Conservation (phyloP, 139 green algal species). For the Coelastrella sp. region DNA sequence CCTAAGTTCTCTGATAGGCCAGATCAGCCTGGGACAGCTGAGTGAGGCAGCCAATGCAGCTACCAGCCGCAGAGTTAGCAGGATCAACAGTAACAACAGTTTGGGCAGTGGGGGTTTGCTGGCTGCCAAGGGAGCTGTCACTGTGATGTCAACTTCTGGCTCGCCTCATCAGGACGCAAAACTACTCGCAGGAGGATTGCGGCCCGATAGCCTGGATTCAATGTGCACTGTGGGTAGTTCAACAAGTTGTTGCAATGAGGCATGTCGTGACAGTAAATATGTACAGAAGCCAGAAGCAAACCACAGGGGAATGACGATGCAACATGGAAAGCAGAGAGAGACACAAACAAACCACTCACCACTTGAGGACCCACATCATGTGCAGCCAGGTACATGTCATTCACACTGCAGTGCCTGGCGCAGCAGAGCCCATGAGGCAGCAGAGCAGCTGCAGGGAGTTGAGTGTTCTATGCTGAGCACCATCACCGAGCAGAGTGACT, state of each 20-base stretch:
- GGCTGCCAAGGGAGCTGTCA: background rate
- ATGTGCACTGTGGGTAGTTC: too few species aligned
- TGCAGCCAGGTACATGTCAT: conserved; percentile 9
- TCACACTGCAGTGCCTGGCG: background rate
- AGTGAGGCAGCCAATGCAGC: background rate
- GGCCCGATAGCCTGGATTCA: too few species aligned
- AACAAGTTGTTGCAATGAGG: too few species aligned
- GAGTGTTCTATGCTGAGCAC: background rate
- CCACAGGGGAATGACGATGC: too few species aligned
- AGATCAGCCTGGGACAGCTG: background rate
- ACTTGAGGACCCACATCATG: too few species aligned
- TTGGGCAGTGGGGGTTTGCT: background rate
- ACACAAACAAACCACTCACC: too few species aligned
- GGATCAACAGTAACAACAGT: conserved; percentile 17
- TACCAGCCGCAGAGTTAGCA: background rate
- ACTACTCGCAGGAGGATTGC: too few species aligned
- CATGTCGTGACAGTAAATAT: too few species aligned
- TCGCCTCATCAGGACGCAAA: too few species aligned
- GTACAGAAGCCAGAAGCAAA: too few species aligned
- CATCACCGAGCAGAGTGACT: conserved; percentile 19
- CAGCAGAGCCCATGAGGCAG: too few species aligned
- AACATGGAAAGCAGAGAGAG: too few species aligned
- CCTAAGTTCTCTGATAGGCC: background rate
- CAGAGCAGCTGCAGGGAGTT: background rate
- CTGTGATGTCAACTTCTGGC: background rate